Evolutionary conservation across 2,329 filamentous ascomycete genomes (phyloP), one percentile per base, ranked within the genome.

Genomic region (Colletotrichum sp.): DNA sequence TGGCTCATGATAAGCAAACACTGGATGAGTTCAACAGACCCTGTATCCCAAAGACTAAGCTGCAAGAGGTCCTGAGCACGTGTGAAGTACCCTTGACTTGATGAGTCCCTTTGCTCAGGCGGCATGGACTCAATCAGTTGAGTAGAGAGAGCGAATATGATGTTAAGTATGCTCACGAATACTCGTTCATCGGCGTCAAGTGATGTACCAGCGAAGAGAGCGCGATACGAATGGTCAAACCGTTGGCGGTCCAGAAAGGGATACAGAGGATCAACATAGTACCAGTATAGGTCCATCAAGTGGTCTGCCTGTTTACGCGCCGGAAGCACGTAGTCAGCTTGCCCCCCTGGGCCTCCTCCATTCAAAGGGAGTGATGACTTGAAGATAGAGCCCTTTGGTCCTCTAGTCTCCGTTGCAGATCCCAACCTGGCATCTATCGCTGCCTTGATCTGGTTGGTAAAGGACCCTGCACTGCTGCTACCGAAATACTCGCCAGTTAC

Each of bases 1-100:
- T 88, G 87, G 13, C 85, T 86, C 75, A 87, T 87, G 7, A 89
- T 80, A 0, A 89, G 78, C 1, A 89, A 79, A 60, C 85, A 88
- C 76, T 89, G 88, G 2, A 89, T 85, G 2, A 87, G 71, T 58
- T 85, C 86, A 0, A 86, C 77, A 0, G 87, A 88, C 0, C 85
- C 85, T 0, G 83, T 80, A 13, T 87, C 83, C 84, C 86, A 88
- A 2, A 85, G 78, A 18, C 84, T 85, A 58, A 88, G 84, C 2
- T 85, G 84, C 1, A 89, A 79, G 0, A 88, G 76, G 5, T 84
- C 83, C 55, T 86, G 85, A 0, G 88, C 87, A 6, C 87, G 82
- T 2, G 80, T 78, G 48, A 88, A 88, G 66, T 86, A 89, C 0
- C 80, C 79, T 39, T 83, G 83, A 28, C 86, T 86, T 0, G 83